phyloP scores from a whole-genome alignment of 2,329 filamentous ascomycete species.

The Fusarium sp. region DNA sequence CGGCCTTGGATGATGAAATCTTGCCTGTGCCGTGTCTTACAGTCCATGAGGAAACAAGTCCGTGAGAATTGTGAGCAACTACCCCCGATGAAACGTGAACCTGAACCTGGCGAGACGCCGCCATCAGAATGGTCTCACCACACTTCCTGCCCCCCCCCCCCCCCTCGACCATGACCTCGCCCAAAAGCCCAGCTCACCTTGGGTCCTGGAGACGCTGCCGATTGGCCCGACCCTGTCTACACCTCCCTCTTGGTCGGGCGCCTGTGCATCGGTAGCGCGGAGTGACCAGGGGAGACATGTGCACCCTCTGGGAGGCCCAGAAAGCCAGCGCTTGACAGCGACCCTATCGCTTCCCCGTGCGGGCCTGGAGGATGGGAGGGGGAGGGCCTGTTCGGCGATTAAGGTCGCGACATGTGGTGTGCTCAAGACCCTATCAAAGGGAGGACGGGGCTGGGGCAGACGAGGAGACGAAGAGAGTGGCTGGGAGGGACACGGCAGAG shows the following conservation, averaged over 20 bases:
- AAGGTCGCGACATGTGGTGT: slow-evolving; percentile 44
- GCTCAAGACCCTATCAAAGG: slow-evolving; percentile 41
- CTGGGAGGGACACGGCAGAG: slow-evolving; percentile 8
- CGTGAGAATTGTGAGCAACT: slow-evolving; percentile 2
- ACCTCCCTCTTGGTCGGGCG: slow-evolving; percentile 35
- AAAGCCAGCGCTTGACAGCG: background rate
- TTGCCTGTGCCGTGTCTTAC: background rate
- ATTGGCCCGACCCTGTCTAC: slow-evolving; percentile 28
- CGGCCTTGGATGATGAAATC: background rate
- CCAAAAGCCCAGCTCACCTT: slow-evolving; percentile 2
- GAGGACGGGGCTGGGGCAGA: slow-evolving; percentile 31
- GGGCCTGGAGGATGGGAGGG: slow-evolving; percentile 15
- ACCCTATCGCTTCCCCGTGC: slow-evolving; percentile 23
- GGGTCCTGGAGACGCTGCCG: slow-evolving; percentile 32
- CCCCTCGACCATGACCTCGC: background rate
- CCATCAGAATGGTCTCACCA: slow-evolving; percentile 40
- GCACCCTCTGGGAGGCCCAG: background rate
- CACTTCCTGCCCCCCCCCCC: slow-evolving; percentile 1
- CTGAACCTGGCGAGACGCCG: slow-evolving; percentile 27
- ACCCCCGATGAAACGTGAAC: slow-evolving; percentile 18
- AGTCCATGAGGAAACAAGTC: background rate
- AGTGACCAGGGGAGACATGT: slow-evolving; percentile 15
- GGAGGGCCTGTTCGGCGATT: slow-evolving; percentile 30
- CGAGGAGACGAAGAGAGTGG: slow-evolving; percentile 14
- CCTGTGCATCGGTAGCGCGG: slow-evolving; percentile 36